phyloP scores from a whole-genome alignment of 129 eudicot species.

The Tagetes erecta region DNA sequence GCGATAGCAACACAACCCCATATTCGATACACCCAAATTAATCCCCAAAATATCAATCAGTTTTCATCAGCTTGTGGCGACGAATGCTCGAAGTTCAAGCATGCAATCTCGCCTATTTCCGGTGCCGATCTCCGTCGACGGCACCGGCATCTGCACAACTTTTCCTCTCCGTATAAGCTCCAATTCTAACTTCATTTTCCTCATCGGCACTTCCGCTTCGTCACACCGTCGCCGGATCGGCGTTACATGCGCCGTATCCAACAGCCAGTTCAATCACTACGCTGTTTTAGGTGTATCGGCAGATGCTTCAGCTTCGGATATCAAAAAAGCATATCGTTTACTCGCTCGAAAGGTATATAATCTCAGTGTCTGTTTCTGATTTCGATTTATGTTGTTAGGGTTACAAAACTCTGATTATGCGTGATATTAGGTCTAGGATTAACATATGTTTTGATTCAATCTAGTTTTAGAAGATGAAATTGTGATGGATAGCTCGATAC shows the following conservation, averaged over 20 bases:
- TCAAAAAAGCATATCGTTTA: slow-evolving; percentile 81
- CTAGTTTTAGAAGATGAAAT: background rate
- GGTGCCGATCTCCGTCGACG: slow-evolving; percentile 51
- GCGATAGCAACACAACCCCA: slow-evolving; percentile 15
- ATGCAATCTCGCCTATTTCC: slow-evolving; percentile 47
- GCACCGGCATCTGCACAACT: slow-evolving; percentile 30
- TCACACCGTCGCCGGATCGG: slow-evolving; percentile 32
- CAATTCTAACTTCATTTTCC: slow-evolving; percentile 32
- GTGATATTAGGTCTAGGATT: slow-evolving; percentile 18
- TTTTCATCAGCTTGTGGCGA: slow-evolving; percentile 19
- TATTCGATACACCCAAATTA: slow-evolving; percentile 11
- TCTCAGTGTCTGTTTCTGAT: background rate
- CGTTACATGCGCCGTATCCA: slow-evolving; percentile 42
- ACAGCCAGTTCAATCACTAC: slow-evolving; percentile 65
- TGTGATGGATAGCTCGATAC: slow-evolving; percentile 8
- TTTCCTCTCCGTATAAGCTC: slow-evolving; percentile 25
- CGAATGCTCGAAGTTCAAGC: slow-evolving; percentile 28
- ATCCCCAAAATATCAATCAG: slow-evolving; percentile 17
- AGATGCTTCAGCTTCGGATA: slow-evolving; percentile 64
- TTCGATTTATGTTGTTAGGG: background rate
- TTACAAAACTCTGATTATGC: background rate
- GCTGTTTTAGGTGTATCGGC: slow-evolving; percentile 63
- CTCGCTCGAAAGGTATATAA: slow-evolving; percentile 77
- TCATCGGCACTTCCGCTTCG: slow-evolving; percentile 29
- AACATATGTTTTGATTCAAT: background rate